phyloP scores from a whole-genome alignment of 805 yeast species.

The Ogataea degrootiae region DNA sequence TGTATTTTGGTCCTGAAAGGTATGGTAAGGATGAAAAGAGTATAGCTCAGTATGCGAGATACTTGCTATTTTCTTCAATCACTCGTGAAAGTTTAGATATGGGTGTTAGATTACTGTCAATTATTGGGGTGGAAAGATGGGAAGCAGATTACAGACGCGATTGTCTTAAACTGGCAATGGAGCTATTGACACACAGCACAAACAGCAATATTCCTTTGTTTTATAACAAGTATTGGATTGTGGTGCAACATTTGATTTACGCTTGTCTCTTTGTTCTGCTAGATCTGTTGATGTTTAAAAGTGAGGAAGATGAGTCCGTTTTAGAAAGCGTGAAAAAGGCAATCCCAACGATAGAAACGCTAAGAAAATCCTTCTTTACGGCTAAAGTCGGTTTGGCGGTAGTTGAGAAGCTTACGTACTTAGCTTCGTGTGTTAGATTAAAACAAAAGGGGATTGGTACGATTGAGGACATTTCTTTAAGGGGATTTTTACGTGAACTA shows the following conservation, averaged over 20 bases:
- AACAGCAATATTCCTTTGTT: slow-evolving; percentile 12
- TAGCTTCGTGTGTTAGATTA: slow-evolving; percentile 17
- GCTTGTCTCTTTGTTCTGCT: slow-evolving; percentile 22
- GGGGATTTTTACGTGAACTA: slow-evolving; percentile 14
- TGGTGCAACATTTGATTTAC: slow-evolving; percentile 23
- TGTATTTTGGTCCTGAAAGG: slow-evolving; percentile 6
- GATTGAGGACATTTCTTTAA: slow-evolving; percentile 17
- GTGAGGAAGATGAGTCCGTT: slow-evolving; percentile 17
- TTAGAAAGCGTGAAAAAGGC: slow-evolving; percentile 14
- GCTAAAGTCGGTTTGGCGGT: slow-evolving; percentile 24
- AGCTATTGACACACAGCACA: slow-evolving; percentile 18
- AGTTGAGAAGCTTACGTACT: slow-evolving; percentile 19
- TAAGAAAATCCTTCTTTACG: slow-evolving; percentile 18
- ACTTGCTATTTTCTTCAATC: slow-evolving; percentile 19
- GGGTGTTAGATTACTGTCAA: slow-evolving; percentile 18
- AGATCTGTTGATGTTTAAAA: slow-evolving; percentile 22
- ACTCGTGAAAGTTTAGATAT: slow-evolving; percentile 20
- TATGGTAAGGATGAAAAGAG: slow-evolving; percentile 2
- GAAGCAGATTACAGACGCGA: slow-evolving; percentile 12
- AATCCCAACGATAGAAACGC: slow-evolving; percentile 14
- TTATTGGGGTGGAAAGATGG: slow-evolving; percentile 20
- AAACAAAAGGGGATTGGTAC: slow-evolving; percentile 7
- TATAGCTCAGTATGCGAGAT: slow-evolving; percentile 18
- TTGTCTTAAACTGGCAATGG: slow-evolving; percentile 16
- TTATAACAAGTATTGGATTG: slow-evolving; percentile 24